These are phyloP conservation scores for Cynara cardunculus DNA, from an alignment of 129 eudicot species.

Conservation along the genomic window DNA sequence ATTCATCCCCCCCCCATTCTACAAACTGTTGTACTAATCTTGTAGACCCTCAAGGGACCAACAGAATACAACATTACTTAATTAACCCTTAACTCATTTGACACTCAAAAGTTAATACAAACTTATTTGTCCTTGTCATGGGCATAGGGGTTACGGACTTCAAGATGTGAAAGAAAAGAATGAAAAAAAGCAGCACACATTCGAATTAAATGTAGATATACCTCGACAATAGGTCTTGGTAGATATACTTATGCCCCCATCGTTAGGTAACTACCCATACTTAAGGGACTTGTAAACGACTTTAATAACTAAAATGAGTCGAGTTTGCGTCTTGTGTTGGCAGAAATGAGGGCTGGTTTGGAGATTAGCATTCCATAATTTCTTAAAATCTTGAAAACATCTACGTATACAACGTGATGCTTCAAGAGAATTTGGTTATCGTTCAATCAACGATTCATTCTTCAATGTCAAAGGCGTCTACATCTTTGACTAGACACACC, in stretches of 20 bases:
- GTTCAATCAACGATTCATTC: slow-evolving; percentile 50
- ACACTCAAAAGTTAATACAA: not conserved
- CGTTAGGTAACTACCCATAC: slow-evolving; percentile 30
- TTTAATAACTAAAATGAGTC: no score
- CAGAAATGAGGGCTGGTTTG: slow-evolving; percentile 43
- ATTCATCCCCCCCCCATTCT: no score
- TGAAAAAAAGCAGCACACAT: slow-evolving; percentile 6
- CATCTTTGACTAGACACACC: slow-evolving; percentile 16
- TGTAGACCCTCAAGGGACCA: no score
- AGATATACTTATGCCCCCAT: slow-evolving; percentile 44
- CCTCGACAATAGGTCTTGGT: not conserved
- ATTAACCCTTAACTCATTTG: no score
- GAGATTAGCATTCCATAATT: slow-evolving; percentile 40
- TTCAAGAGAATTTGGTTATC: slow-evolving; percentile 48
- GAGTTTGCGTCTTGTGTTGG: not conserved
- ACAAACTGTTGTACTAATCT: no score
- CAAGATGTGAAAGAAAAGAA: slow-evolving; percentile 11
- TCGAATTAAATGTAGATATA: not conserved
- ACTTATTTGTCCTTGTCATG: not conserved
- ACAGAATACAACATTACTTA: no score
- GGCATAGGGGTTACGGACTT: slow-evolving; percentile 18
- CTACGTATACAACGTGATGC: slow-evolving; percentile 51
- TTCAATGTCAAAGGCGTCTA: slow-evolving; percentile 28
- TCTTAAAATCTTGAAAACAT: slow-evolving; percentile 43
- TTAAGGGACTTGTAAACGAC: not conserved